Evolutionary conservation across 805 yeast genomes (phyloP), one percentile per base, ranked within the genome.

Genomic region (Candida coquimbonensis): DNA sequence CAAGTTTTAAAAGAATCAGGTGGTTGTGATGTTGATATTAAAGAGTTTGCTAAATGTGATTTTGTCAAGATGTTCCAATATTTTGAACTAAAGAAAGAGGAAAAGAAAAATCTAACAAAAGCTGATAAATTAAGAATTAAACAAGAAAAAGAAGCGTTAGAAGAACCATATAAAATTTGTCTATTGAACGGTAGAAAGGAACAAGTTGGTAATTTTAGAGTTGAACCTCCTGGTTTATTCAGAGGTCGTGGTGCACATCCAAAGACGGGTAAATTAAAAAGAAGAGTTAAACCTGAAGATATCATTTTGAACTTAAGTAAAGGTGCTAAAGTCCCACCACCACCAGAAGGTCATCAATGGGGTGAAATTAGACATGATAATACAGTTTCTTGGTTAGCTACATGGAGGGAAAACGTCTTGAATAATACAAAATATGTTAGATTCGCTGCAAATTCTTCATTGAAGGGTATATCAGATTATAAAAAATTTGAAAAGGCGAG

Each of bases 171-270:
- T 67, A 87, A 86, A 58, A 80, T 75, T 25, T 91, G 98, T 68
- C 61, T 75, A 32, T 68, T 91, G 40, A 87, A 91, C 61, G 97
- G 96, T 16, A 76, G 96, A 54, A 83, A 77, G 57, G 96, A 91
- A 59, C 90, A 83, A 56, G 95, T 91, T 29, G 97, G 97, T 24
- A 91, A 91, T 62, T 91, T 91, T 64, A 73, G 91, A 59, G 82
- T 91, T 41, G 99, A 91, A 71, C 98, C 98, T 31, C 98, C 99
- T 0, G 97, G 96, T 2, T 69, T 91, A 45, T 91, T 90, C 62
- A 75, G 97, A 64, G 99, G 98, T 38, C 85, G 98, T 64, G 98
- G 97, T 59, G 89, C 91, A 0, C 98, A 90, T 63, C 98, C 98
- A 16, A 88, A 86, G 63, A 90, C 97, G 1, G 99, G 99, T 38